These are phyloP conservation scores for Kazachstania taianensis DNA, from an alignment of 805 yeast species.

Conservation along the genomic window DNA sequence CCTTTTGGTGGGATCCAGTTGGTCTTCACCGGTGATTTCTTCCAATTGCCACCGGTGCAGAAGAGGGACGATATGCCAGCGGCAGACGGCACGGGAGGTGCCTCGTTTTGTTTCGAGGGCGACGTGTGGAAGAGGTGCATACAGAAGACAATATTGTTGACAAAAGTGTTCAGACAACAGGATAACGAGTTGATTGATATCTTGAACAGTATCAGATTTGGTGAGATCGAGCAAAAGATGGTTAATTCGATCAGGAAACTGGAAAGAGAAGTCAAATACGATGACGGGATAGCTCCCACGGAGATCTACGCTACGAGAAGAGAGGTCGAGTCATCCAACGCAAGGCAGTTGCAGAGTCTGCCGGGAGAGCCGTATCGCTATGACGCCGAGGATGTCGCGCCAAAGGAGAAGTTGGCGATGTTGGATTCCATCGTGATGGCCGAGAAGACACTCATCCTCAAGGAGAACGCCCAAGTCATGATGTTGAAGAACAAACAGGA, in stretches of 20 bases:
- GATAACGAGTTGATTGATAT: slow-evolving; percentile 64
- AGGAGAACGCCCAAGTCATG: slow-evolving; percentile 91
- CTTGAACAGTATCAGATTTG: slow-evolving; percentile 73
- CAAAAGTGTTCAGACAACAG: slow-evolving; percentile 69
- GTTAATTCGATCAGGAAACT: slow-evolving; percentile 40
- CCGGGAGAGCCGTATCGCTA: slow-evolving; percentile 39
- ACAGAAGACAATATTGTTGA: slow-evolving; percentile 45
- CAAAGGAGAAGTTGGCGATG: slow-evolving; percentile 24
- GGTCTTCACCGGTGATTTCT: slow-evolving; percentile 72
- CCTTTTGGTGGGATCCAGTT: slow-evolving; percentile 82
- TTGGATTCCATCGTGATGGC: slow-evolving; percentile 62
- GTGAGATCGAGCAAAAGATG: slow-evolving; percentile 45
- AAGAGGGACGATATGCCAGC: slow-evolving; percentile 19
- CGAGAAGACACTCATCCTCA: slow-evolving; percentile 49
- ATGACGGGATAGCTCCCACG: slow-evolving; percentile 79
- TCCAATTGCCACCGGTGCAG: slow-evolving; percentile 61
- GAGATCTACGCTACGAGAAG: slow-evolving; percentile 77
- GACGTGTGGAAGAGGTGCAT: slow-evolving; percentile 52
- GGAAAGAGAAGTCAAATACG: slow-evolving; percentile 46
- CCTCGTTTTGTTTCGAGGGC: slow-evolving; percentile 41
- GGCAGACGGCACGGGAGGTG: slow-evolving; percentile 14
- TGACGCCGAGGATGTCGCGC: slow-evolving; percentile 36
- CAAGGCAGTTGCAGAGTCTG: slow-evolving; percentile 38
- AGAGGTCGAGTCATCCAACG: slow-evolving; percentile 77
- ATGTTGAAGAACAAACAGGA: slow-evolving; percentile 73